Conservation (phyloP, 257 asterid genomes). For the Osmanthus fragrans region DNA sequence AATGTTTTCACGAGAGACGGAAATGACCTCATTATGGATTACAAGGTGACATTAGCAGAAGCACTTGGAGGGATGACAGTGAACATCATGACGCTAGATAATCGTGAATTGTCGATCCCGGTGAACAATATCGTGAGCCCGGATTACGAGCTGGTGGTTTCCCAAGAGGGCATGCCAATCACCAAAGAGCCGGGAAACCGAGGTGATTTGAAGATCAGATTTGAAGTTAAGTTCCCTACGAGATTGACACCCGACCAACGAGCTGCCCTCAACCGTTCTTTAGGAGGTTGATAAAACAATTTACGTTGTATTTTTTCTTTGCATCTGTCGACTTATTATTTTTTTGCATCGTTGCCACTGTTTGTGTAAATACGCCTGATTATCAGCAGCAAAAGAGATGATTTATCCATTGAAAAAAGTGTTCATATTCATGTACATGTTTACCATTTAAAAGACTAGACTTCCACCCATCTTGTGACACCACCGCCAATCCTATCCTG, state of each 20-base stretch:
- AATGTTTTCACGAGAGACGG: conserved; percentile 61
- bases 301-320: background rate
- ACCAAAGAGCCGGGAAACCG: conserved; percentile 49
- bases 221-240: conserved; percentile 69
- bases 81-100: conserved; percentile 48
- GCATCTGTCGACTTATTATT: too few relatives aligned
- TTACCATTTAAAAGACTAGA: too few relatives aligned
- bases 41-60: conserved; percentile 48
- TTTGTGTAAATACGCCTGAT: background rate
- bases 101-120: conserved; percentile 55
- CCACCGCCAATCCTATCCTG: too few relatives aligned
- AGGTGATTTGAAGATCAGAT: conserved; percentile 71
- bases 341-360: background rate
- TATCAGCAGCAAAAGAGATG: background rate
- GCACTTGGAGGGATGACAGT: conserved; percentile 67
- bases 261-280: conserved; percentile 47
- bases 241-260: conserved; percentile 64
- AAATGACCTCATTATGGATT: conserved; percentile 55
- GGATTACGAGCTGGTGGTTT: conserved; percentile 58
- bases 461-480: too few relatives aligned
- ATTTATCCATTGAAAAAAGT: too few relatives aligned
- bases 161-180: conserved; percentile 83
- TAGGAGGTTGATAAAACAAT: conserved; percentile 29
- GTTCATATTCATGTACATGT: too few relatives aligned
- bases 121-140: conserved; percentile 41